Conservation (phyloP, 768 basidiomycete genomes). For the Kwoniella dendrophila region DNA sequence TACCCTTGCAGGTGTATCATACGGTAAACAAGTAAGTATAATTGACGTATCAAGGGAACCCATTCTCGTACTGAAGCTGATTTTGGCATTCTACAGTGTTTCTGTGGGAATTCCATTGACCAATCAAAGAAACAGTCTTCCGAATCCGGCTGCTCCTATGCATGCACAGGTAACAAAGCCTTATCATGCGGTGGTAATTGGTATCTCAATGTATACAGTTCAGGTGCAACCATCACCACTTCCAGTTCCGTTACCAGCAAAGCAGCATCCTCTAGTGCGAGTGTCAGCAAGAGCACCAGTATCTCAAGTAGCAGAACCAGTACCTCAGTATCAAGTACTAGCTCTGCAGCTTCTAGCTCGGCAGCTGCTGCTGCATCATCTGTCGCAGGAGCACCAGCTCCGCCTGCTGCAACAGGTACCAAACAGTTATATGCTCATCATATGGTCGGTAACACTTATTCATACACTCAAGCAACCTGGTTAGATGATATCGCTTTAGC, state of each 20-base stretch:
- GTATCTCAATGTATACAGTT: constrained; percentile 23
- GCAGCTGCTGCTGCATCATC: constrained; percentile 5
- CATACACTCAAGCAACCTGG: constrained; percentile 52
- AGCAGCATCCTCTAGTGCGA: not conserved
- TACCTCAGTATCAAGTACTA: not conserved
- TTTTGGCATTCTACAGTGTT: constrained; percentile 24
- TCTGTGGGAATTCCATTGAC: constrained; percentile 25
- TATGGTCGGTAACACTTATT: constrained; percentile 55
- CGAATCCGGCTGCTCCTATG: constrained; percentile 15
- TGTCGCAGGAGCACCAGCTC: constrained; percentile 25
- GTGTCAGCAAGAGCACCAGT: not conserved
- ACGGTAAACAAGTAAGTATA: constrained; percentile 19
- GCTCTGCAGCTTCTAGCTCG: not conserved
- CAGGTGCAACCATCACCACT: constrained; percentile 17
- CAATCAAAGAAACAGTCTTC: constrained; percentile 13
- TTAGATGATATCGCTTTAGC: constrained; percentile 53
- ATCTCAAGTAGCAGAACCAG: not conserved
- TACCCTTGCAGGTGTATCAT: constrained; percentile 22
- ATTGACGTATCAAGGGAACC: not conserved
- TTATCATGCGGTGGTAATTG: constrained; percentile 29
- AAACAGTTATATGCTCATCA: constrained; percentile 51
- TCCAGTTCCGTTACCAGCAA: too few relatives aligned
- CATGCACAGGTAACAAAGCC: constrained; percentile 25
- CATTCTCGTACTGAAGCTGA: constrained; percentile 2
- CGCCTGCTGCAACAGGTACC: constrained; percentile 28